phyloP scores from a whole-genome alignment of 2,329 filamentous ascomycete species.

The Myriosclerotinia scirpicola region DNA sequence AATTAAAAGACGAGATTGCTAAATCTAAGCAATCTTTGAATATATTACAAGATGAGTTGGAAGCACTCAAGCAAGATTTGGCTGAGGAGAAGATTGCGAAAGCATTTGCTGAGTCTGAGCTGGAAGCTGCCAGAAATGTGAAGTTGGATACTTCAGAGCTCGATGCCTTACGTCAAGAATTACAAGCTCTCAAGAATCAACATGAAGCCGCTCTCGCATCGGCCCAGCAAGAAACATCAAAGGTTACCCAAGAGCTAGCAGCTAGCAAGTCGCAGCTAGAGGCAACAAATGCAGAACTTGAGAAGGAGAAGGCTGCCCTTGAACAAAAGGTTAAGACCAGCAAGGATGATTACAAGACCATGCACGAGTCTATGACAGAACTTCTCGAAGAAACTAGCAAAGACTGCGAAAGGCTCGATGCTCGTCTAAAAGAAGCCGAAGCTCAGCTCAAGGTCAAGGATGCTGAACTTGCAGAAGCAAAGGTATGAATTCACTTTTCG shows the following conservation, averaged over 20 bases:
- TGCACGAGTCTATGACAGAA: constrained; percentile 61
- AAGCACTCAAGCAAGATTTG: constrained; percentile 36
- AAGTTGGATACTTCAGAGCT: constrained; percentile 56
- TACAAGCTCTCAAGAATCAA: constrained; percentile 50
- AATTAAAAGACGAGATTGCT: constrained; percentile 49
- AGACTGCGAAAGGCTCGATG: constrained; percentile 43
- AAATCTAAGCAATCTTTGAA: constrained; percentile 44
- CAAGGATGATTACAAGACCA: constrained; percentile 55
- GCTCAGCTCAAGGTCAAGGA: constrained; percentile 53
- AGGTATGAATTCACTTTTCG: constrained; percentile 44
- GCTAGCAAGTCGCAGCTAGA: constrained; percentile 42
- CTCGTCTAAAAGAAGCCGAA: constrained; percentile 45
- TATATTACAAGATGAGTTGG: constrained; percentile 34
- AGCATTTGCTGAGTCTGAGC: constrained; percentile 50
- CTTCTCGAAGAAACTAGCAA: constrained; percentile 56
- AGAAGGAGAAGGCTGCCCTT: constrained; percentile 52
- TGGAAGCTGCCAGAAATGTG: constrained; percentile 57
- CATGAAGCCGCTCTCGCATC: constrained; percentile 47
- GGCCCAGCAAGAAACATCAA: constrained; percentile 41
- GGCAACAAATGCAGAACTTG: constrained; percentile 53
- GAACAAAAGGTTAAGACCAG: constrained; percentile 53
- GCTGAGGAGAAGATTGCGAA: constrained; percentile 49
- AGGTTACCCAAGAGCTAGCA: constrained; percentile 45
- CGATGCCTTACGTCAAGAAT: constrained; percentile 53
- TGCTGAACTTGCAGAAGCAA: constrained; percentile 61